A percentile compares a stretch with the other conserved stretches of the same genome.
Conservation (phyloP, 2,329 filamentous ascomycete species). For the Didymella arachidicola region DNA sequence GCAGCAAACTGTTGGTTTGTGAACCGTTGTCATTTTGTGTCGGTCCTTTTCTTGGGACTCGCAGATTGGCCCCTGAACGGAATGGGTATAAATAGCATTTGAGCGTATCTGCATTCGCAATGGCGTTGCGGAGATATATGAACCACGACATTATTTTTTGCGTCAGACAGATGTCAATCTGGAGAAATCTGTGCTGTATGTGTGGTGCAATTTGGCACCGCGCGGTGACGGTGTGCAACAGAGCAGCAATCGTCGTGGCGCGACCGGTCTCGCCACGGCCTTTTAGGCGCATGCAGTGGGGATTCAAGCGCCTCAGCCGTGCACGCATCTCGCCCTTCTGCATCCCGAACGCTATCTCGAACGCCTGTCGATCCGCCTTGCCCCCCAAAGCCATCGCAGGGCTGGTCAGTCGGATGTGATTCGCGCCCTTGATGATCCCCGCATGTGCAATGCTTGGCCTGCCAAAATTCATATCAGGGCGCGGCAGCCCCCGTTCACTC, state of each 20-base stretch:
- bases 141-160: not conserved
- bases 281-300: not conserved
- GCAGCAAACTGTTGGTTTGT: not conserved
- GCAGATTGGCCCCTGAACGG: not conserved
- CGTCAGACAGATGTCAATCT: not conserved
- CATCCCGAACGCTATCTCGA: conserved; percentile 4
- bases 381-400: conserved; percentile 3
- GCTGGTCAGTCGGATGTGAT: conserved; percentile 6
- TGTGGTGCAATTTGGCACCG: conserved; percentile 1
- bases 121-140: conserved; percentile 28
- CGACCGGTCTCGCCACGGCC: conserved; percentile 1
- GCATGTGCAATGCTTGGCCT: conserved; percentile 17
- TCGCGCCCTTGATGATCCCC: conserved; percentile 18
- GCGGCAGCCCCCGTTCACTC: conserved; percentile 9
- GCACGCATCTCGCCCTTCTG: conserved; percentile 5
- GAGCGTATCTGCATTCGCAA: conserved; percentile 32
- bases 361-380: conserved; percentile 21
- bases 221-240: conserved; percentile 4
- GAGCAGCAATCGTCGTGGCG: not conserved
- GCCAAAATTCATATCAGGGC: conserved; percentile 16
- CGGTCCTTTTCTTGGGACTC: conserved; percentile 6
- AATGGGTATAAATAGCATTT: conserved; percentile 15
- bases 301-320: conserved; percentile 15
- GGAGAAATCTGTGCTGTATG: not conserved
- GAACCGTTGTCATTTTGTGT: conserved; percentile 7